phyloP scores from a whole-genome alignment of 768 basidiomycete species.

The Russula sp. region DNA sequence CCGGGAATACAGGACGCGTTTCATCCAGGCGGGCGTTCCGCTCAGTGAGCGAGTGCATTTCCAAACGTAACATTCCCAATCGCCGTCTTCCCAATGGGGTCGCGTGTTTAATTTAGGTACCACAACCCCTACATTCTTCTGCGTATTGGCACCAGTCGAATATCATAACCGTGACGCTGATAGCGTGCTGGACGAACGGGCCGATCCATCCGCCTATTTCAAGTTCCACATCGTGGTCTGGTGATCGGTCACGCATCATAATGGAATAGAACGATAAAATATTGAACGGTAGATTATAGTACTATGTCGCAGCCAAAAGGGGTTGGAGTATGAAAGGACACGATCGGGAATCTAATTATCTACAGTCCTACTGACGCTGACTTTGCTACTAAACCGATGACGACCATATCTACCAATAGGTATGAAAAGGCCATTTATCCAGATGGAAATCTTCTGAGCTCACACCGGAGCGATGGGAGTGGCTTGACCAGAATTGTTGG shows the following conservation, averaged over 20 bases:
- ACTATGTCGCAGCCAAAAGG: neutral
- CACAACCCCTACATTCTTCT: neutral
- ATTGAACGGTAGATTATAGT: too few relatives aligned
- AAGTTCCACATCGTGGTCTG: too few relatives aligned
- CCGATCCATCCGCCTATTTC: too few relatives aligned
- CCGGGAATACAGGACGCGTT: neutral
- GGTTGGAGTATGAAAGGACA: neutral
- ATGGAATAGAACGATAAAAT: too few relatives aligned
- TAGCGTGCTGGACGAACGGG: too few relatives aligned
- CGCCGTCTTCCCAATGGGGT: neutral
- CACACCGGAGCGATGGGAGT: conserved; percentile 38
- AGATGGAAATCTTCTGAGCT: conserved; percentile 19
- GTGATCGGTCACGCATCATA: too few relatives aligned
- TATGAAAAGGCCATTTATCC: neutral
- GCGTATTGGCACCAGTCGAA: too few relatives aligned
- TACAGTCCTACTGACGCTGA: neutral
- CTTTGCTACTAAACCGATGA: neutral
- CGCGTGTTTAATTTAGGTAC: neutral
- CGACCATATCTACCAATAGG: neutral
- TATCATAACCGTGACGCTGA: too few relatives aligned
- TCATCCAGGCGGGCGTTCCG: neutral
- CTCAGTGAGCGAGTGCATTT: neutral
- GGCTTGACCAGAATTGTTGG: conserved; percentile 37
- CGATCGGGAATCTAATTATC: neutral
- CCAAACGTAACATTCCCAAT: neutral